Conservation (phyloP, 306 rosid genomes). For the Prosopis cineraria region DNA sequence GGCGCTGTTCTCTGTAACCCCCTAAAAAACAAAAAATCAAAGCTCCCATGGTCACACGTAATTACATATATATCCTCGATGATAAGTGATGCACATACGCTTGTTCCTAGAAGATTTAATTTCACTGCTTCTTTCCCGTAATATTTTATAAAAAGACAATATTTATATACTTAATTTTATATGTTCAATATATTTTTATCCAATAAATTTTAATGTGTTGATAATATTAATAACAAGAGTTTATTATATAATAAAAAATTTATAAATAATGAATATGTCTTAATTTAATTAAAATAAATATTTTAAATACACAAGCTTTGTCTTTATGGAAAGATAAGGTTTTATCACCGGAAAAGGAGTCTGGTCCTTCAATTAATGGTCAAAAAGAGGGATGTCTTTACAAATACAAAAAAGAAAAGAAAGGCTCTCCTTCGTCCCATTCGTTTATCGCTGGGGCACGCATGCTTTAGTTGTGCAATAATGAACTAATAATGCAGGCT, state of each 20-base stretch:
- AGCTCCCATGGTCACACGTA: no score
- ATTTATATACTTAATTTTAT: no score
- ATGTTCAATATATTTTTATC: no score
- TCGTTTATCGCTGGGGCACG: neutral
- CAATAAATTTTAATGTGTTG: no score
- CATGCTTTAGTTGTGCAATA: neutral
- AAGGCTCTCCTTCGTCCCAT: neutral
- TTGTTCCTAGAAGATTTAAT: neutral
- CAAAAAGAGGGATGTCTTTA: neutral
- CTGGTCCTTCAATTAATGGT: neutral
- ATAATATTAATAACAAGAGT: no score
- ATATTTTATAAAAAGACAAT: no score
- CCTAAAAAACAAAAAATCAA: no score
- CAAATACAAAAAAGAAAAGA: neutral
- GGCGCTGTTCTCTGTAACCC: neutral
- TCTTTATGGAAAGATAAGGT: neutral
- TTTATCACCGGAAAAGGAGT: neutral
- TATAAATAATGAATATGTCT: no score
- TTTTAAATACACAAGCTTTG: no score
- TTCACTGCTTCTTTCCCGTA: no score
- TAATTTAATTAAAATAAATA: no score
- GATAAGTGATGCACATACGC: neutral
- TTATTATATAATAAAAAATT: no score
- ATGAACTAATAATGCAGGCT: neutral
- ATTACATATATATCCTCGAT: neutral